A percentile compares a stretch with the other conserved stretches of the same genome.
These are phyloP conservation scores for Chrysoporthe cubensis DNA, from an alignment of 2,329 filamentous ascomycete species.

Conservation along the genomic window DNA sequence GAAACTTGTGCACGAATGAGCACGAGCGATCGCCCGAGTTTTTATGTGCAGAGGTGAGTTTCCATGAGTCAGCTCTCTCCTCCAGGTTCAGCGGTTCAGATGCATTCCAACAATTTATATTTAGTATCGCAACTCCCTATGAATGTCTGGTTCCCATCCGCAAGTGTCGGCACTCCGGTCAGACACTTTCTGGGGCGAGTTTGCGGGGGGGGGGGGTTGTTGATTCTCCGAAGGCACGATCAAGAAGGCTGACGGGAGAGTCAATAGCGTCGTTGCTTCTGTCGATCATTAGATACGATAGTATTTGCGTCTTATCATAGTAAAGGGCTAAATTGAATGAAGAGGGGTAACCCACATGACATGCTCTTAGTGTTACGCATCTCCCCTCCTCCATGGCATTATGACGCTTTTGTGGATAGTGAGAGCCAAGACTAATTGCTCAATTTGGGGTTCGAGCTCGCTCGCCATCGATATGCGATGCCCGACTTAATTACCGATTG, in stretches of 20 bases:
- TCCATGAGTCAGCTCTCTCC: too few relatives aligned
- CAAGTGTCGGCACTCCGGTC: not conserved
- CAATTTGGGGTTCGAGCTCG: not conserved
- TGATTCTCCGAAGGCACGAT: not conserved
- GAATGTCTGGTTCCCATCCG: not conserved
- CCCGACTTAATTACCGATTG: too few relatives aligned
- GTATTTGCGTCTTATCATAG: not conserved
- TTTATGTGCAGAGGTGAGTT: too few relatives aligned
- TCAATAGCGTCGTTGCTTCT: not conserved
- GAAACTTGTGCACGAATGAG: too few relatives aligned
- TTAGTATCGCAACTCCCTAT: not conserved
- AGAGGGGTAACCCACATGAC: not conserved
- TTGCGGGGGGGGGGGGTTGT: not conserved
- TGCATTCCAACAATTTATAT: too few relatives aligned
- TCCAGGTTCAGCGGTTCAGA: too few relatives aligned
- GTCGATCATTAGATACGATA: not conserved
- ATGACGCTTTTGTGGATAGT: not conserved
- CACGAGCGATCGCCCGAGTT: too few relatives aligned
- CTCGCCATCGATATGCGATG: not conserved
- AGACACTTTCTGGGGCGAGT: not conserved
- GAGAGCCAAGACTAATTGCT: not conserved
- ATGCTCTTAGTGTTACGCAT: not conserved
- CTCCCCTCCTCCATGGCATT: not conserved
- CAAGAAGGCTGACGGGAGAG: not conserved
- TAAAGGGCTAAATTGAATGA: too few relatives aligned